Evolutionary conservation across 192 early-diverging fungal genomes (phyloP).

Genomic region (Phlyctochytrium arcticum): DNA sequence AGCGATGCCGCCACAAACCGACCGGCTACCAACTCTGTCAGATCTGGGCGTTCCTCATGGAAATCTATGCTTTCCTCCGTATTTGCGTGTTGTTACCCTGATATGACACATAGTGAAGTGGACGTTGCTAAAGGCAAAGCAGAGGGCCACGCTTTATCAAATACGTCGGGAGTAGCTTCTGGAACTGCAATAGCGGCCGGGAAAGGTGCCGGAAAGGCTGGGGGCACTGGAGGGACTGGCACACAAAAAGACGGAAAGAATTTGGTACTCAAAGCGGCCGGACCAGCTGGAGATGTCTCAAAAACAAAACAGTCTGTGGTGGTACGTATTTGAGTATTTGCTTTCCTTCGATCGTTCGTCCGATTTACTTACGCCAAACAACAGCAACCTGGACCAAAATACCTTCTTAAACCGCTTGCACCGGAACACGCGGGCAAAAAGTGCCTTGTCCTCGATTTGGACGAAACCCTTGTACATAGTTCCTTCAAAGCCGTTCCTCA

Average conservation of each 20-base stretch:
- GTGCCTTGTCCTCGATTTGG: slow-evolving; percentile 93
- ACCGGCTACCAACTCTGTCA: neutral
- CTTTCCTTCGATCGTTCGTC: too few species aligned
- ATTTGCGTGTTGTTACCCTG: slow-evolving; percentile 1
- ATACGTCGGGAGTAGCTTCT: neutral
- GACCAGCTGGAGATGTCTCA: neutral
- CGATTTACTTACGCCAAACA: too few species aligned
- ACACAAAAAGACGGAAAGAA: neutral
- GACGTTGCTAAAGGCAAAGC: neutral
- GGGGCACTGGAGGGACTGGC: neutral
- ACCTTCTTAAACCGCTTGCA: slow-evolving; percentile 47
- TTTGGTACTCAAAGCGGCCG: neutral
- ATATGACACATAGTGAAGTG: neutral
- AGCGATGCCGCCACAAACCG: neutral
- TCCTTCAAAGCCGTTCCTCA: slow-evolving; percentile 82
- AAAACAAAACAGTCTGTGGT: neutral
- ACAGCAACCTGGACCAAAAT: neutral
- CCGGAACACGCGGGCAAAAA: slow-evolving; percentile 71
- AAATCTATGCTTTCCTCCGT: neutral
- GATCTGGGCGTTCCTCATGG: neutral
- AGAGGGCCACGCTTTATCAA: neutral
- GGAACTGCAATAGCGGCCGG: neutral
- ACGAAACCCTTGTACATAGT: slow-evolving; percentile 96
- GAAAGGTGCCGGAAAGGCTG: neutral
- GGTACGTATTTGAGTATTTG: too few species aligned